Conservation (phyloP, 495 filamentous ascomycete species). For the Parathielavia hyrcaniae region DNA sequence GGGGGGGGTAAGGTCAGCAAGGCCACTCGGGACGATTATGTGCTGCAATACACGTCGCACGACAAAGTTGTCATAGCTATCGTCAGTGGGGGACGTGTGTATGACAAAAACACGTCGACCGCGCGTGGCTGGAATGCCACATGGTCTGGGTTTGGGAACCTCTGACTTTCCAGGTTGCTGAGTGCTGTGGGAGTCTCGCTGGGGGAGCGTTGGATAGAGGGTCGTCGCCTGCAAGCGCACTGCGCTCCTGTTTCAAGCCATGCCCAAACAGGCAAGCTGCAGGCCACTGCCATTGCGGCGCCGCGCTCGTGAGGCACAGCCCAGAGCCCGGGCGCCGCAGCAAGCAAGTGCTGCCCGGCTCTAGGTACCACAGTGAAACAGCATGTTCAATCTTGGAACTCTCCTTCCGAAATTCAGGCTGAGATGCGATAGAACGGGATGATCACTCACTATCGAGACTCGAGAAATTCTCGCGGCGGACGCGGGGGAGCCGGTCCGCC, state of each 20-base stretch:
- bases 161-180: neutral
- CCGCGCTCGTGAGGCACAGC: neutral
- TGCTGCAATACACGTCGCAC: neutral
- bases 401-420: neutral
- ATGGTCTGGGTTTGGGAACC: no score
- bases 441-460: constrained; percentile 28
- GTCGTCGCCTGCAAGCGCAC: neutral
- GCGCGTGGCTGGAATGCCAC: constrained; percentile 1
- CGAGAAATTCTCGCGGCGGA: constrained; percentile 30
- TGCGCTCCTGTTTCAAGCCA: neutral
- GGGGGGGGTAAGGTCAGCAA: constrained; percentile 8
- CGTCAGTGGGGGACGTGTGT: neutral
- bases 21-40: neutral
- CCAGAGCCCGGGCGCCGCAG: constrained; percentile 1
- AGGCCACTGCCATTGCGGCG: neutral
- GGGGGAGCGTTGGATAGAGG: neutral
- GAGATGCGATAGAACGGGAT: neutral
- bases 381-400: neutral
- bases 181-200: neutral
- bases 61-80: neutral
- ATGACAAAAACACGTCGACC: neutral
- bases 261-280: constrained; percentile 11
- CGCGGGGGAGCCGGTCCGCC: constrained; percentile 29
- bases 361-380: no score
- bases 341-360: neutral